Evolutionary conservation across 768 basidiomycete species (phyloP), one percentile per base, ranked within the genome.

Genomic region (Russula compacta): DNA sequence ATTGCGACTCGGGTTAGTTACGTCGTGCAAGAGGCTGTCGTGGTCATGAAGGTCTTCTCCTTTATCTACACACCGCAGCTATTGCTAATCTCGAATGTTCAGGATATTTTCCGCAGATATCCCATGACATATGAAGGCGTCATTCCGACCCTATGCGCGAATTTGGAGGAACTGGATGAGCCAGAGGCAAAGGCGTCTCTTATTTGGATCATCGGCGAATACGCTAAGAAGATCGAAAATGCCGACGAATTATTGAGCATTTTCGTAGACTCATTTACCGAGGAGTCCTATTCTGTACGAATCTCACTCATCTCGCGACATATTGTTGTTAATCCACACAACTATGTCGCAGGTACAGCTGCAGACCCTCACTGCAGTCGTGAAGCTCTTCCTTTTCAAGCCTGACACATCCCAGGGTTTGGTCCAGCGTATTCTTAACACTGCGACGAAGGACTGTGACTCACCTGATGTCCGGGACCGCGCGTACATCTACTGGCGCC

Each of bases 121-220:
- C 97, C 95, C 8, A 87, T 85, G 38, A 92, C 87, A 3, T 99
- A 98, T 70, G 95, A 99, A 74, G 95, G 94, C 19, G 87, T 97
- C 69, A 98, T 99, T 66, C 95, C 95, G 0, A 93, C 88, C 0
- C 75, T 99, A 14, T 99, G 95, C 68, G 85, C 91, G 2, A 95
- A 94, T 69, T 84, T 98, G 14, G 95, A 99, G 61, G 95, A 97
- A 68, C 77, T 99, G 36, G 95, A 98, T 69, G 97, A 99, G 70
- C 97, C 95, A 10, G 95, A 99, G 71, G 95, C 97, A 2, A 98
- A 98, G 70, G 92, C 95, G 1, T 95, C 95, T 2, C 78, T 99
- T 53, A 98, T 99, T 71, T 99, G 97, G 95, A 98, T 99, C 68
- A 94, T 98, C 66, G 95, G 95, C 59, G 94, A 98, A 75, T 98